phyloP scores from a whole-genome alignment of 768 basidiomycete species.

The Pulveroboletus sp. region DNA sequence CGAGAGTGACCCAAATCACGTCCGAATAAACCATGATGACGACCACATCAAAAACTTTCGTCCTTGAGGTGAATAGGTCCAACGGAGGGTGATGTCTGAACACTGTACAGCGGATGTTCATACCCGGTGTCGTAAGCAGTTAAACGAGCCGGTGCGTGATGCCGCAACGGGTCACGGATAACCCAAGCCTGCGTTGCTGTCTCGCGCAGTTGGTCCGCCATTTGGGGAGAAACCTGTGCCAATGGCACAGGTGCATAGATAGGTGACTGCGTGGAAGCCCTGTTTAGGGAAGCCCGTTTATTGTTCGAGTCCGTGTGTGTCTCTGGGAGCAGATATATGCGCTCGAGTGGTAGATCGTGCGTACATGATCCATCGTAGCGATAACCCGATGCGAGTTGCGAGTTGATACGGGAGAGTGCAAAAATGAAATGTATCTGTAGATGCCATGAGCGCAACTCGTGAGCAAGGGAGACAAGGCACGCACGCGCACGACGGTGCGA shows the following conservation, averaged over 20 bases:
- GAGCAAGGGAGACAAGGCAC: slow-evolving; percentile 23
- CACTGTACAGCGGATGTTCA: neutral
- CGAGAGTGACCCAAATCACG: neutral
- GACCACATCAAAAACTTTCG: slow-evolving; percentile 8
- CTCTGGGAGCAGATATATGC: slow-evolving; percentile 59
- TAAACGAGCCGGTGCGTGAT: neutral
- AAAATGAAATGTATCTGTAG: slow-evolving; percentile 73
- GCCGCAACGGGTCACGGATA: slow-evolving; percentile 13
- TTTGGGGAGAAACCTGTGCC: slow-evolving; percentile 49
- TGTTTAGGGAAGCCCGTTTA: slow-evolving; percentile 1
- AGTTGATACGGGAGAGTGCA: slow-evolving; percentile 65
- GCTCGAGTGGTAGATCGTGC: slow-evolving; percentile 41
- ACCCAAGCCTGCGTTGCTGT: slow-evolving; percentile 72
- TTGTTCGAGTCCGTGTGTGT: slow-evolving; percentile 12
- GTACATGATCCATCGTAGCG: slow-evolving; percentile 3
- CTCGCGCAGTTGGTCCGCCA: slow-evolving; percentile 48
- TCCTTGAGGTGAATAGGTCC: slow-evolving; percentile 22
- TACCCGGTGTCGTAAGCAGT: neutral
- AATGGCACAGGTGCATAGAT: slow-evolving; percentile 74
- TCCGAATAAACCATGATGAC: neutral
- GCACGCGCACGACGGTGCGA: slow-evolving; percentile 63
- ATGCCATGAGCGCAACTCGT: slow-evolving; percentile 1
- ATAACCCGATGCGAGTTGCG: slow-evolving; percentile 48
- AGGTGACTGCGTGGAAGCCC: slow-evolving; percentile 6
- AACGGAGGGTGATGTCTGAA: neutral